Conservation (phyloP, 2,329 filamentous ascomycete species). For the Purpureocillium lavendulum region DNA sequence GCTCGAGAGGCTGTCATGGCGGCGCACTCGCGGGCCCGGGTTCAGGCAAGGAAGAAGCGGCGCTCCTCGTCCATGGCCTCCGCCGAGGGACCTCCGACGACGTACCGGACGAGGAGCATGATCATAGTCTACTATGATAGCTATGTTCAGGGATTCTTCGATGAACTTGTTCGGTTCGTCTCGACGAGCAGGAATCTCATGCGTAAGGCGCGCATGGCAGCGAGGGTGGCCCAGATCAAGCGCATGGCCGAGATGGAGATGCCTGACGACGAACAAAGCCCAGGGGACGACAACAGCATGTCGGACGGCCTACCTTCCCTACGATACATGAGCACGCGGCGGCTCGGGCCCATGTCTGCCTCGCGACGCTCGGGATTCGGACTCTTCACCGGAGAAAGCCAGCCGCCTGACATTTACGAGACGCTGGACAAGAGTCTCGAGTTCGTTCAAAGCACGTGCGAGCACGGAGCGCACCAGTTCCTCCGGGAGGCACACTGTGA, state of each 20-base stretch:
- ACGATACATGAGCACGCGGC: constrained; percentile 29
- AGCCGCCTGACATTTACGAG: constrained; percentile 51
- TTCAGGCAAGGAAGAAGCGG: constrained; percentile 39
- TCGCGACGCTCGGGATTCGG: constrained; percentile 17
- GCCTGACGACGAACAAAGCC: constrained; percentile 35
- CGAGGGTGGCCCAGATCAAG: constrained; percentile 60
- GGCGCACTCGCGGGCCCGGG: constrained; percentile 36
- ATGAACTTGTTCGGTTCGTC: constrained; percentile 73
- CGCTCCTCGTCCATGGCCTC: constrained; percentile 45
- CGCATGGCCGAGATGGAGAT: constrained; percentile 51
- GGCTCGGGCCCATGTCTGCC: constrained; percentile 19
- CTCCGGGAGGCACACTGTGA: constrained; percentile 79
- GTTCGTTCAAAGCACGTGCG: constrained; percentile 70
- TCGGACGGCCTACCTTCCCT: constrained; percentile 27
- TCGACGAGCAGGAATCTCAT: constrained; percentile 74
- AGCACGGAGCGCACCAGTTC: constrained; percentile 81
- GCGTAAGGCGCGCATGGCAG: constrained; percentile 80
- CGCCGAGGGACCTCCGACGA: constrained; percentile 36
- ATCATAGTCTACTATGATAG: constrained; percentile 91
- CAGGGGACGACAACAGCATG: constrained; percentile 24
- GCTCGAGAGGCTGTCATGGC: constrained; percentile 35
- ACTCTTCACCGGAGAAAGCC: constrained; percentile 11
- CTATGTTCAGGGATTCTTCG: constrained; percentile 74
- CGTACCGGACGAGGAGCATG: constrained; percentile 64
- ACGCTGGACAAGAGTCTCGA: constrained; percentile 72